phyloP scores from a whole-genome alignment of 2,329 filamentous ascomycete species.

The Aspergillus viridinutans region DNA sequence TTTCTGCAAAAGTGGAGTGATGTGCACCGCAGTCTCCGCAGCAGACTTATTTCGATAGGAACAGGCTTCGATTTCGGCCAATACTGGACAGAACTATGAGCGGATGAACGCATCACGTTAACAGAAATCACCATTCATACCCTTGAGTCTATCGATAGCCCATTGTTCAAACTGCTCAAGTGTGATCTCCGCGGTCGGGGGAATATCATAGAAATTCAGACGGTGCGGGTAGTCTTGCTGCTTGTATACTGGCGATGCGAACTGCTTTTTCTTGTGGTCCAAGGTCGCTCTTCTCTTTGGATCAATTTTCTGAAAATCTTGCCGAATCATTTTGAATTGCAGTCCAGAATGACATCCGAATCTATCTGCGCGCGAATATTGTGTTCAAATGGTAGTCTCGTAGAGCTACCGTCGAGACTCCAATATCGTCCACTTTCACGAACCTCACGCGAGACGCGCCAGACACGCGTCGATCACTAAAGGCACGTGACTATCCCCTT shows the following conservation, averaged over 20 bases:
- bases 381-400: neutral
- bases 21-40: slow-evolving; percentile 77
- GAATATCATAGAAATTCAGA: slow-evolving; percentile 84
- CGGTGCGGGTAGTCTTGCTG: slow-evolving; percentile 76
- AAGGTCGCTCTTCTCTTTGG: slow-evolving; percentile 72
- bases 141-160: slow-evolving; percentile 86
- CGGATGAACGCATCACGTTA: neutral
- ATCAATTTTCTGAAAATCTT: slow-evolving; percentile 42
- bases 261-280: slow-evolving; percentile 82
- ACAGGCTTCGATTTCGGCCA: slow-evolving; percentile 70
- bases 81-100: slow-evolving; percentile 22
- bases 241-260: slow-evolving; percentile 71
- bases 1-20: slow-evolving; percentile 83
- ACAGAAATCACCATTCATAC: slow-evolving; percentile 42
- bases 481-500: slow-evolving; percentile 9
- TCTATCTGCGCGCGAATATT: neutral
- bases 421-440: slow-evolving; percentile 12
- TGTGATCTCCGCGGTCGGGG: slow-evolving; percentile 89
- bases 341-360: neutral
- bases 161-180: slow-evolving; percentile 98
- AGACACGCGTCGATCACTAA: neutral
- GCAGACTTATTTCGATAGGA: slow-evolving; percentile 86
- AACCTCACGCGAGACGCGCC: slow-evolving; percentile 20
- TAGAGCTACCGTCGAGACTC: slow-evolving; percentile 2
- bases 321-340: slow-evolving; percentile 38